Conservation (phyloP, 495 filamentous ascomycete genomes). For the Podospora conica region DNA sequence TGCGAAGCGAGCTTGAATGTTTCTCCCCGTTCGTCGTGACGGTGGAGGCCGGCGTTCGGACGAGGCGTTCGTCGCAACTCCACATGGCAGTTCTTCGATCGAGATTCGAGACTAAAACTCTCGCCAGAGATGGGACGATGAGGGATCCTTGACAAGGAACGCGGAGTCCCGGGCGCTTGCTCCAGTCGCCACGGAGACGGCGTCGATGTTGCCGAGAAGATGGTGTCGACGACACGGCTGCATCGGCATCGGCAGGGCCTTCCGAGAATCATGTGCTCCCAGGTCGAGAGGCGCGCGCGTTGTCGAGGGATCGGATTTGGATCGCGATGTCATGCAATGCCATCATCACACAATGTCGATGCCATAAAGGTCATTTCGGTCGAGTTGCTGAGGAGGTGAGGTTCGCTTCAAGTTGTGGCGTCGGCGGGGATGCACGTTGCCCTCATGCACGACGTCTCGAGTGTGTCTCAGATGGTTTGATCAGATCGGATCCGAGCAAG, state of each 20-base stretch:
- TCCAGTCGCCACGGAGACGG: neutral
- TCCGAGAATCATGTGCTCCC: neutral
- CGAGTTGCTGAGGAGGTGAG: neutral
- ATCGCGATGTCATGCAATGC: neutral
- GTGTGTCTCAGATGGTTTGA: conserved; percentile 30
- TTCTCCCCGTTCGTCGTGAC: neutral
- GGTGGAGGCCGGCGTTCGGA: neutral
- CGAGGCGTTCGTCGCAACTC: neutral
- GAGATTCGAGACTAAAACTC: neutral
- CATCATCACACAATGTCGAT: neutral
- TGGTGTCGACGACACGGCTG: neutral
- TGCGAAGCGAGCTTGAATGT: neutral
- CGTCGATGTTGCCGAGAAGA: neutral
- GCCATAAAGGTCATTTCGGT: conserved; percentile 2
- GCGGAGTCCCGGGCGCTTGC: neutral
- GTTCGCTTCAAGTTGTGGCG: neutral
- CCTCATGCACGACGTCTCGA: conserved; percentile 19
- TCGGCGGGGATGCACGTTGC: conserved; percentile 1
- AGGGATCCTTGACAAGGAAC: neutral
- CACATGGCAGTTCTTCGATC: neutral
- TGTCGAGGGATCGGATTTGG: neutral
- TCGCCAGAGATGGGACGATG: neutral
- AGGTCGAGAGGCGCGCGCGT: neutral
- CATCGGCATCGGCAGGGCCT: neutral
- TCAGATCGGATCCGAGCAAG: conserved; percentile 21